Evolutionary conservation across 1,139 yeast species (phyloP).

Genomic region (Protomyces gravidus): DNA sequence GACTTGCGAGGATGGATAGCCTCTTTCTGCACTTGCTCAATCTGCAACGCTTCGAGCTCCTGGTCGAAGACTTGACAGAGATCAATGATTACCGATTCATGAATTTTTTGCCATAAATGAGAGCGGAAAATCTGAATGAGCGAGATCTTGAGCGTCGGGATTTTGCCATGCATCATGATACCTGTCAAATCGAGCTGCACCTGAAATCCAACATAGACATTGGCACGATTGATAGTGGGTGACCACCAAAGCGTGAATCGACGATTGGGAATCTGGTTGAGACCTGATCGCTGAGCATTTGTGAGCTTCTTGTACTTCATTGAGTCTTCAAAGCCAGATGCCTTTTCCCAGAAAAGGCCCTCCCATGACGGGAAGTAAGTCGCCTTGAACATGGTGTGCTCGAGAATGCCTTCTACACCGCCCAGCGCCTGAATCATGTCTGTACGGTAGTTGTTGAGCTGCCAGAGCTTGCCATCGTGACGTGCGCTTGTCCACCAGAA

Average conservation of each 20-base stretch:
- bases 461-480: constrained; percentile 97
- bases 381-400: constrained; percentile 90
- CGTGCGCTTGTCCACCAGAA: constrained; percentile 95
- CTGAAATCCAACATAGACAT: constrained; percentile 94
- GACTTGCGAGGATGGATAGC: constrained; percentile 96
- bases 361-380: constrained; percentile 99
- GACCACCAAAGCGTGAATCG: constrained; percentile 99
- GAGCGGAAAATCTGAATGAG: constrained; percentile 95
- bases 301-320: constrained; percentile 91
- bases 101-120: constrained; percentile 98
- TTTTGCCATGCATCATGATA: constrained; percentile 93
- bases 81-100: constrained; percentile 91
- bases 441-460: constrained; percentile 82
- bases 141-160: constrained; percentile 93
- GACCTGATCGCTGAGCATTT: constrained; percentile 95
- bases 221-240: constrained; percentile 96
- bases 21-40: constrained; percentile 83
- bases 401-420: constrained; percentile 92
- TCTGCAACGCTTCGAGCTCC: constrained; percentile 75
- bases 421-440: constrained; percentile 97
- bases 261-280: constrained; percentile 96
- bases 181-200: constrained; percentile 97
- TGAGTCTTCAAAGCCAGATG: constrained; percentile 90
- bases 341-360: constrained; percentile 88
- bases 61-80: constrained; percentile 86